These are phyloP conservation scores for Westerdykella aurantiaca DNA, from an alignment of 2,329 filamentous ascomycete species.

Conservation along the genomic window DNA sequence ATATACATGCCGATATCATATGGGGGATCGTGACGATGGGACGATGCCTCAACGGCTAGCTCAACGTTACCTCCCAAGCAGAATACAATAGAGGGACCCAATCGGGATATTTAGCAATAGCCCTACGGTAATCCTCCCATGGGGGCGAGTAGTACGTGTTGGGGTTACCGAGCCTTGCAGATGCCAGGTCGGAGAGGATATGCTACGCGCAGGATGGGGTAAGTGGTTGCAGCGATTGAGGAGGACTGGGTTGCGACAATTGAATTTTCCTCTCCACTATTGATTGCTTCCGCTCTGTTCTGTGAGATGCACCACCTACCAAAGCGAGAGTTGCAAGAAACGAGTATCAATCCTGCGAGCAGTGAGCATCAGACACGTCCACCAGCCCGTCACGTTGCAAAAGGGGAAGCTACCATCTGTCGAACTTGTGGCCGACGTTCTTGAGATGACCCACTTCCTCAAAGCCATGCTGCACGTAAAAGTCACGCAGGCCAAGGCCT, in stretches of 20 bases:
- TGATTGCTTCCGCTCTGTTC: no score
- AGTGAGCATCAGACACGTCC: constrained; percentile 5
- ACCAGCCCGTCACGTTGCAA: constrained; percentile 1
- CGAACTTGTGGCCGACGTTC: constrained; percentile 36
- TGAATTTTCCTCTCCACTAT: neutral
- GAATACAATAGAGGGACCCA: constrained; percentile 6
- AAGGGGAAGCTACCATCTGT: constrained; percentile 26
- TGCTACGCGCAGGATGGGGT: neutral
- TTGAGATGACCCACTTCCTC: constrained; percentile 35
- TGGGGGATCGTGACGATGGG: constrained; percentile 2
- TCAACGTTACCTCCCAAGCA: no score
- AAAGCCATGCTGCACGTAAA: constrained; percentile 38
- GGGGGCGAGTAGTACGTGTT: neutral
- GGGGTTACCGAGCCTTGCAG: neutral
- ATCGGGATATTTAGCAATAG: constrained; percentile 22
- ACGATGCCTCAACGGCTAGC: constrained; percentile 7
- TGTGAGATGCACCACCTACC: constrained; percentile 2
- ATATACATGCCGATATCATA: no score
- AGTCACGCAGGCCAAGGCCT: constrained; percentile 32
- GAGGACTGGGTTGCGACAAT: neutral
- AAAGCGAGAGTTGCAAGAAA: constrained; percentile 18
- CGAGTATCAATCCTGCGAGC: constrained; percentile 20
- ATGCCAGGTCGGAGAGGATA: neutral
- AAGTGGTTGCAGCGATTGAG: neutral
- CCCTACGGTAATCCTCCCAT: constrained; percentile 13